These are phyloP conservation scores for Pachysolen tannophilus DNA, from an alignment of 805 yeast genomes.

Conservation along the genomic window DNA sequence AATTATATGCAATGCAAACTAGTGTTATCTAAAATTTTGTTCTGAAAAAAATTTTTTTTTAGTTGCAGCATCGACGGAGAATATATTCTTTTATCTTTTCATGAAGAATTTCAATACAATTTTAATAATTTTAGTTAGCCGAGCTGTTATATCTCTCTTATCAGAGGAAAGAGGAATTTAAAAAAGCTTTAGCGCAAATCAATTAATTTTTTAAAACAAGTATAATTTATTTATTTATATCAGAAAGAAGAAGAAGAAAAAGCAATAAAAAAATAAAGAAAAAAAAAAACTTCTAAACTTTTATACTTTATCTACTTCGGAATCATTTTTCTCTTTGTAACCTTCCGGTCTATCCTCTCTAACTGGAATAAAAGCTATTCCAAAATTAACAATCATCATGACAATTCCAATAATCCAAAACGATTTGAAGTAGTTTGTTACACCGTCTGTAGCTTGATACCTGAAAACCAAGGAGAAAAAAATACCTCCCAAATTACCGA, in stretches of 20 bases:
- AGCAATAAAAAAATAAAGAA: background rate
- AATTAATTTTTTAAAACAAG: no score
- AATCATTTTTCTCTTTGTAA: background rate
- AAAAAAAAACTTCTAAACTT: background rate
- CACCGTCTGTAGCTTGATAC: slow-evolving; percentile 18
- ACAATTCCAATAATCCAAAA: slow-evolving; percentile 26
- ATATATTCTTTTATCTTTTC: no score
- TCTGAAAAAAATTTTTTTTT: no score
- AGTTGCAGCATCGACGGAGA: no score
- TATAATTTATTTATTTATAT: background rate
- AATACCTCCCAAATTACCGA: slow-evolving; percentile 29
- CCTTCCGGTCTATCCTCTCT: slow-evolving; percentile 17
- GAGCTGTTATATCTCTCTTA: no score
- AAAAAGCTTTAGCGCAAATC: no score
- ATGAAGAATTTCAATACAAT: no score
- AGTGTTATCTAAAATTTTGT: no score
- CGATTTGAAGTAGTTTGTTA: slow-evolving; percentile 19
- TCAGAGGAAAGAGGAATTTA: no score
- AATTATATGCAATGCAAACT: no score
- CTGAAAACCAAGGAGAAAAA: slow-evolving; percentile 27
- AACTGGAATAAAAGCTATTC: slow-evolving; percentile 17
- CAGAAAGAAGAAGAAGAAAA: background rate
- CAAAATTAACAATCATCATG: slow-evolving; percentile 17
- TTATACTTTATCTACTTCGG: background rate
- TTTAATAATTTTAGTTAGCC: no score